Conservation (phyloP, 805 yeast species). For the Yueomyces sp. region DNA sequence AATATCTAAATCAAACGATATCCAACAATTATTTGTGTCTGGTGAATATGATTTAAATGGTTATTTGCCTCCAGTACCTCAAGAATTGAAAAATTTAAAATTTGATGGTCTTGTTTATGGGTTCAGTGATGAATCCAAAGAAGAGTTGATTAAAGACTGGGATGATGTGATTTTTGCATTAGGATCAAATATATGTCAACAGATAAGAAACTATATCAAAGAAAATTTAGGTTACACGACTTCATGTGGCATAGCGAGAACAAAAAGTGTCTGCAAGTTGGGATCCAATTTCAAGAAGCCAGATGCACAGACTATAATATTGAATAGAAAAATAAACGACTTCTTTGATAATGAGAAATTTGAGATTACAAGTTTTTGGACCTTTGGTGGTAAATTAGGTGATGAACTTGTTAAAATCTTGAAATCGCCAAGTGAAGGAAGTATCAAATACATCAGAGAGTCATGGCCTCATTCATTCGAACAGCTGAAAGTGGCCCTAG, state of each 20-base stretch:
- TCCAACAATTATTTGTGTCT: constrained; percentile 9
- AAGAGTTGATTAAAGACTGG: constrained; percentile 40
- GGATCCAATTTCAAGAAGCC: constrained; percentile 84
- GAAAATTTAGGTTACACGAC: constrained; percentile 64
- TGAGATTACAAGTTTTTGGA: constrained; percentile 66
- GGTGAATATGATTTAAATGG: constrained; percentile 16
- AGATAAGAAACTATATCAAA: constrained; percentile 40
- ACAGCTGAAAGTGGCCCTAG: constrained; percentile 12
- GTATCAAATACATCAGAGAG: constrained; percentile 40
- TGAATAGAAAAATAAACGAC: constrained; percentile 30
- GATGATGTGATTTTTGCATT: constrained; percentile 61
- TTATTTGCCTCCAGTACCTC: constrained; percentile 15
- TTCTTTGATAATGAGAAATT: constrained; percentile 43
- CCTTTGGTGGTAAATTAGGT: constrained; percentile 86
- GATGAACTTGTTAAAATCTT: constrained; percentile 38
- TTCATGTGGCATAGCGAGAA: constrained; percentile 74
- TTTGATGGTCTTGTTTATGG: constrained; percentile 12
- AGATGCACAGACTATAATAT: constrained; percentile 65
- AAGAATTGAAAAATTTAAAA: constrained; percentile 8
- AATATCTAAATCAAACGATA: neutral
- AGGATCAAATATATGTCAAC: constrained; percentile 47
- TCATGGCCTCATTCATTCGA: constrained; percentile 30
- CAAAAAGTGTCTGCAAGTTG: constrained; percentile 68
- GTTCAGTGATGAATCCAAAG: constrained; percentile 4
- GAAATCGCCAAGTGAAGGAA: constrained; percentile 34